Evolutionary conservation across 2,329 filamentous ascomycete species (phyloP), one percentile per base, ranked within the genome.

Genomic region (Trichoderma afroharzianum): DNA sequence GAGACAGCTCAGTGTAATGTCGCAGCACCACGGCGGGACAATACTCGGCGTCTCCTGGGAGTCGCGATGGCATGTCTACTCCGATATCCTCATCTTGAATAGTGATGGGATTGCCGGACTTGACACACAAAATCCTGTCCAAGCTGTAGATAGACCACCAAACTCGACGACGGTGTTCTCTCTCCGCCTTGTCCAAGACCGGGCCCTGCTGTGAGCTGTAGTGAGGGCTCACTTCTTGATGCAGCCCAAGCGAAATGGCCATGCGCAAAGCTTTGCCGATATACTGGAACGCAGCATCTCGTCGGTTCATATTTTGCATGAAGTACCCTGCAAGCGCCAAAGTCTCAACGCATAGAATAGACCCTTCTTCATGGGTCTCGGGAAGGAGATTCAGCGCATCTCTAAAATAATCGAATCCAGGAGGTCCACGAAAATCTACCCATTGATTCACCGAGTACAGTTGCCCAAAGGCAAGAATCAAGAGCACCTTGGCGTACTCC

Each of bases 91-190:
- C 84, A 74, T 88, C 87, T 6, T 85, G 81, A 28, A 88, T 86
- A 1, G 86, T 85, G 36, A 88, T 81, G 1, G 86, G 86, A 73
- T 87, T 86, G 8, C 86, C 86, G 1, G 84, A 85, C 73, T 88
- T 88, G 71, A 86, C 84, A 3, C 83, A 85, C 1, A 88, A 78
- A 32, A 88, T 83, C 15, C 85, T 80, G 75, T 88, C 86, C 47
- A 88, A 78, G 73, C 85, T 87, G 75, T 88, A 88, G 1, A 88
- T 83, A 36, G 84, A 87, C 86, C 86, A 88, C 86, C 86, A 88
- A 4, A 86, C 81, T 8, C 86, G 82, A 8, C 87, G 82, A 9
- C 86, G 82, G 70, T 84, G 85, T 72, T 88, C 86, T 43, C 83
- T 80, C 12, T 81, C 81, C 1, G 78, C 78, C 18, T 83, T 80